Evolutionary conservation across 2,329 filamentous ascomycete species (phyloP), one percentile per base, ranked within the genome.

Genomic region (Aspergillus viridinutans): DNA sequence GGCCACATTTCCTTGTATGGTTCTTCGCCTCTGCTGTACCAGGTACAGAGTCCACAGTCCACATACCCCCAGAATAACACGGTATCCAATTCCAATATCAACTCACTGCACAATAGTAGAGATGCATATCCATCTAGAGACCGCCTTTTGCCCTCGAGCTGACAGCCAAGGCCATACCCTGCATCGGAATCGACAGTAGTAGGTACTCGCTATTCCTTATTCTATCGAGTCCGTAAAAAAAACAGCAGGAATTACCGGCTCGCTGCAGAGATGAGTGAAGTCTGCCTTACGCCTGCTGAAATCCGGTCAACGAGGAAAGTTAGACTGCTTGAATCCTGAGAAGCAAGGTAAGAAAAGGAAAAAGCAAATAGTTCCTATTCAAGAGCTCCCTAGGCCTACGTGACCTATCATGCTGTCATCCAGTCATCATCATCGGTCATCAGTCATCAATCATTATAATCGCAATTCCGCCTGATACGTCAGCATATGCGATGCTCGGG

Each of bases 401-500:
- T 23, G 42, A 45, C 20, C 23, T 45, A n/a, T 21, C 43, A 47
- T 47, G 43, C 21, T 47, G 43, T 23, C 21, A 25, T 47, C 43
- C 21, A 47, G 5, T 47, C 43, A 47, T 47, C 43, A 47, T 9
- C 43, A 14, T 25, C 43, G 26, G 21, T 4, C 43, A 14, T 25
- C 43, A 38, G 5, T 7, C 32, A 14, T 47, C 43, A 47, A 23
- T 25, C 43, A 17, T 25, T 21, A n/a, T 21, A n/a, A 43, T 43
- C 17, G 40, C 40, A 21, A 47, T 6, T 14, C 56, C 14, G 45
- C 6, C 32, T 38, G 50, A 55, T 55, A 62, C 57, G 51, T 81
- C 71, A 91, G 69, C 90, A 92, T 77, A 90, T 89, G 57, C 90
- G 80, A 71, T 94, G 85, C 68, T 86, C 80, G 8, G 90, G 89